phyloP scores from a whole-genome alignment of 78 protist genomes.

The Cavenderia fasciculata region DNA sequence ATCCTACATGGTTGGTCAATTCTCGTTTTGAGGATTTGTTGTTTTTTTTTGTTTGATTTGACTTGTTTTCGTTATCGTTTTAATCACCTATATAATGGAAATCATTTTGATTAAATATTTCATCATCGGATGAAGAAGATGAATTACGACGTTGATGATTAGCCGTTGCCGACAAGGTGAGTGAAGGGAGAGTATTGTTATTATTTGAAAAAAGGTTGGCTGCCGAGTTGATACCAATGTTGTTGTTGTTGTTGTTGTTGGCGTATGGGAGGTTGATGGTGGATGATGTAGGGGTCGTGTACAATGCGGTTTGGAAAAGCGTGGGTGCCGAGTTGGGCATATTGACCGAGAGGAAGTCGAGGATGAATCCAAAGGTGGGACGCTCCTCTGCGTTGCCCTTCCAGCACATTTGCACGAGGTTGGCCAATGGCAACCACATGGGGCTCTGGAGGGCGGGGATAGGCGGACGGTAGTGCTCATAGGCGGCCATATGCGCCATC shows the following conservation, averaged over 20 bases:
- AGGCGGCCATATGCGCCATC: slow-evolving; percentile 74
- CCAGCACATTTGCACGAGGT: slow-evolving; percentile 63
- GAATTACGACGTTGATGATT: too few species aligned
- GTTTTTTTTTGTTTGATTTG: too few species aligned
- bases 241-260: too few species aligned
- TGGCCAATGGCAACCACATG: slow-evolving; percentile 28
- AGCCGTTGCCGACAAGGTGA: too few species aligned
- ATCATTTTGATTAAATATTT: not conserved
- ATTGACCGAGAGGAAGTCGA: slow-evolving; percentile 44
- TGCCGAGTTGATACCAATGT: too few species aligned
- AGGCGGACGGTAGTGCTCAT: slow-evolving; percentile 69
- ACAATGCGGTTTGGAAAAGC: not conserved
- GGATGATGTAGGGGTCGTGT: too few species aligned
- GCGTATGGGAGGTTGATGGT: too few species aligned
- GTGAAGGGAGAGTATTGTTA: not conserved
- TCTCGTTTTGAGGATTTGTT: too few species aligned
- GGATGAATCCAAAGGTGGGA: slow-evolving; percentile 55
- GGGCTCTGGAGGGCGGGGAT: slow-evolving; percentile 1
- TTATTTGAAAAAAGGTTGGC: not conserved
- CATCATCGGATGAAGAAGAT: not conserved
- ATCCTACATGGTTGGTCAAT: too few species aligned
- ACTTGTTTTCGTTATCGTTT: too few species aligned
- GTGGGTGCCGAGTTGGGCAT: slow-evolving; percentile 15
- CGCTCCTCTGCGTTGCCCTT: slow-evolving; percentile 45
- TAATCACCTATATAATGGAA: slow-evolving; percentile 32